Evolutionary conservation across 108 stramenopile species (phyloP).

Genomic region (Skeletonema costatum): DNA sequence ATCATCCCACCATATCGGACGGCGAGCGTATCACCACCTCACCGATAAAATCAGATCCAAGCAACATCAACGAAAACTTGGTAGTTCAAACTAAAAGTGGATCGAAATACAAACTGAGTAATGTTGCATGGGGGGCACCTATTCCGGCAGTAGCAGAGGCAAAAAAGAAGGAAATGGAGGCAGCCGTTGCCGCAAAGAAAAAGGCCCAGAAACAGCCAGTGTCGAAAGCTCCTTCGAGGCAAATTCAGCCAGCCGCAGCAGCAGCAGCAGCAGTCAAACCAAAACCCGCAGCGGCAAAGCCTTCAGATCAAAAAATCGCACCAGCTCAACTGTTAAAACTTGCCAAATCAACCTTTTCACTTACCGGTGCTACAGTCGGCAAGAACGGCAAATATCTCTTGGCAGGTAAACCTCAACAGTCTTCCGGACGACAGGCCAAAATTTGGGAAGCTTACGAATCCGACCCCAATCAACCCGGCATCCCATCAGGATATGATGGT

Average conservation of each 20-base stretch:
- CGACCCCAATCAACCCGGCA: conserved; percentile 29
- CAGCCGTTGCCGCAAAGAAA: neutral
- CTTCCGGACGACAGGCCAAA: conserved; percentile 38
- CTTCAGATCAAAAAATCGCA: neutral
- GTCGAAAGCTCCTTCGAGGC: conserved; percentile 7
- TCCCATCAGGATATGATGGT: conserved; percentile 28
- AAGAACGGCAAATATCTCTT: conserved; percentile 46
- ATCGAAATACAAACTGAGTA: conserved; percentile 72
- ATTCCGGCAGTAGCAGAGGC: conserved; percentile 12
- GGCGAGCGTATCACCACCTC: conserved; percentile 61
- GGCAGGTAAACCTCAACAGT: conserved; percentile 47
- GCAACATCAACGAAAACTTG: conserved; percentile 24
- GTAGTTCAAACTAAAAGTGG: conserved; percentile 73
- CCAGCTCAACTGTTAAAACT: conserved; percentile 28
- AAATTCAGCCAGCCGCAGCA: neutral
- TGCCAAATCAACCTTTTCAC: conserved; percentile 38
- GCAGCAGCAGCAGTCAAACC: conserved; percentile 2
- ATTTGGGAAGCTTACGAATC: conserved; percentile 45
- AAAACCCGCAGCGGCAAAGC: neutral
- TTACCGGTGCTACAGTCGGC: conserved; percentile 36
- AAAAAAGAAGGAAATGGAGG: conserved; percentile 6
- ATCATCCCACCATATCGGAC: conserved; percentile 64
- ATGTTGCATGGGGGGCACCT: conserved; percentile 23
- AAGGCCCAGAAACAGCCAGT: conserved; percentile 11
- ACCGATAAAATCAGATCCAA: conserved; percentile 22